Evolutionary conservation across 148 eudicot genomes (phyloP).

Genomic region (Fagopyrum tataricum): DNA sequence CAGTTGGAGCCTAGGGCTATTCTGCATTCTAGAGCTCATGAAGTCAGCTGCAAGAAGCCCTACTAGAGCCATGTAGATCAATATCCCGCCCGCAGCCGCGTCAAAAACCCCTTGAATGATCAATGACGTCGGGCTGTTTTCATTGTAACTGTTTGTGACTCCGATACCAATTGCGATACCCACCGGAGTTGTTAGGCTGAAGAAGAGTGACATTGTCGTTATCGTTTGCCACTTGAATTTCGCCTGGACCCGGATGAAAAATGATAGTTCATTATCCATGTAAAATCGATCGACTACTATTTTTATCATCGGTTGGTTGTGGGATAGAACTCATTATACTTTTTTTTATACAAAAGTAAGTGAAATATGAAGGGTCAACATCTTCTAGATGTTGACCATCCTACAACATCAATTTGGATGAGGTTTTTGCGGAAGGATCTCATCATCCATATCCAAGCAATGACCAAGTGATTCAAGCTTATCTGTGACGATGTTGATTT

Average conservation of each 20-base stretch:
- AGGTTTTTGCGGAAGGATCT: no score
- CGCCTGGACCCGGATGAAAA: slow-evolving; percentile 24
- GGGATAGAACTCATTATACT: no score
- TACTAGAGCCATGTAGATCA: slow-evolving; percentile 73
- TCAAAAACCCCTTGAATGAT: slow-evolving; percentile 54
- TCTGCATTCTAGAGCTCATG: slow-evolving; percentile 60
- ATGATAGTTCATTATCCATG: background rate
- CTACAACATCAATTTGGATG: no score
- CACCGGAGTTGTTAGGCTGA: slow-evolving; percentile 59
- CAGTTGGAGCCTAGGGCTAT: slow-evolving; percentile 40
- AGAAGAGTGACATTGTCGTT: slow-evolving; percentile 46
- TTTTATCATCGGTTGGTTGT: no score
- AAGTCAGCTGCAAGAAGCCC: slow-evolving; percentile 68
- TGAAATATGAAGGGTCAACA: no score
- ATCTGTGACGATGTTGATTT: no score
- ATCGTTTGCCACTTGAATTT: slow-evolving; percentile 45
- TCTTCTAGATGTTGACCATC: no score
- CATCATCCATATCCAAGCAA: no score
- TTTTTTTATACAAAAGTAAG: no score
- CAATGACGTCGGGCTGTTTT: slow-evolving; percentile 37
- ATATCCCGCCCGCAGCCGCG: slow-evolving; percentile 56
- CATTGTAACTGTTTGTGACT: slow-evolving; percentile 36
- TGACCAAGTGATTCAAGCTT: no score
- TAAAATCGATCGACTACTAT: no score
- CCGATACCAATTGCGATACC: slow-evolving; percentile 55